Evolutionary conservation across 148 eudicot species (phyloP).

Genomic region (Spergularia bocconei): DNA sequence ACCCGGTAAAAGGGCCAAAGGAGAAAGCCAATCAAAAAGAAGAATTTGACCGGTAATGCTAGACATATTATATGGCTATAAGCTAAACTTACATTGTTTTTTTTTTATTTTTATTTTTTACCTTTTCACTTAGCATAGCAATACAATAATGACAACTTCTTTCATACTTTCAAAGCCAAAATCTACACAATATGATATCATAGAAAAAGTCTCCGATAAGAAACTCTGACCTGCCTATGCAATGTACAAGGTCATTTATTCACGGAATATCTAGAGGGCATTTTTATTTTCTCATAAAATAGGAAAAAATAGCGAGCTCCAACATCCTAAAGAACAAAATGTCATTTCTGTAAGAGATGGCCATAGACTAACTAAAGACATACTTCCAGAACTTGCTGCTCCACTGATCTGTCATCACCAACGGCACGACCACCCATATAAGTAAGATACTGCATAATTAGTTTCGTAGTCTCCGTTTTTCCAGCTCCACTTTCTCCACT

Average conservation of each 20-base stretch:
- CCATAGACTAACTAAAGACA: slow-evolving; percentile 22
- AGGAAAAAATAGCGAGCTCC: neutral
- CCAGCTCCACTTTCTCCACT: slow-evolving; percentile 99
- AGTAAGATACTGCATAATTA: slow-evolving; percentile 96
- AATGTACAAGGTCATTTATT: slow-evolving; percentile 3
- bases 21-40: neutral
- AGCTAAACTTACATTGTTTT: too few relatives aligned
- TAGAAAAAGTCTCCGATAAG: neutral
- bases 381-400: slow-evolving; percentile 99
- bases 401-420: slow-evolving; percentile 85
- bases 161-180: neutral
- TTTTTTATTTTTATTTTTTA: too few relatives aligned
- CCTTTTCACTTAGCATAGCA: neutral
- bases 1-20: neutral
- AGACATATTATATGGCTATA: neutral
- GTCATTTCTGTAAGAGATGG: neutral
- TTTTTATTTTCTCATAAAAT: slow-evolving; percentile 3
- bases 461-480: slow-evolving; percentile 94
- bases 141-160: neutral
- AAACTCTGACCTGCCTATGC: neutral
- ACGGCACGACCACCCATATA: slow-evolving; percentile 96
- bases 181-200: neutral
- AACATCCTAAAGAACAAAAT: slow-evolving; percentile 3
- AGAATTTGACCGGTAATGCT: neutral
- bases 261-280: neutral